Evolutionary conservation across 371 early-diverging fungal genomes (phyloP), one percentile per base, ranked within the genome.

Genomic region (Saksenaea vasiformis): DNA sequence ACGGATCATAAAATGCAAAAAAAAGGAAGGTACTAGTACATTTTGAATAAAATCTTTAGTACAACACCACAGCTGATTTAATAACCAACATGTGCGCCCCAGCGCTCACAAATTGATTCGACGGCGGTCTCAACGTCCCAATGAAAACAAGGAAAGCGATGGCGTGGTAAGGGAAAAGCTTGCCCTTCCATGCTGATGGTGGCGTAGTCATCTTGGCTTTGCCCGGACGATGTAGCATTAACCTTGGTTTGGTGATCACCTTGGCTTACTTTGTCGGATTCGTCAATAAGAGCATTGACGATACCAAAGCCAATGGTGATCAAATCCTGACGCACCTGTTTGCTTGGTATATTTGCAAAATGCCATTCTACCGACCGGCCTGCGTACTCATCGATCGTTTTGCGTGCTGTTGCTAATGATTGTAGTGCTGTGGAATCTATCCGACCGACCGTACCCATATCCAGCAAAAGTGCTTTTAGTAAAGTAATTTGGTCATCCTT

Each of bases 371-470:
- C 66, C 14, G 61, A n/a, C 26, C 66, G 69, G 1, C 64, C 69
- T 11, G 73, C 63, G 36, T 69, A 66, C 1, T 76, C 73, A 5
- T 77, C 74, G 0, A 82, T 73, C 44, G 73, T 70, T 1, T 77
- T 76, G 5, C 82, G 79, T 9, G 72, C 64, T 39, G 71, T 78
- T 14, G 71, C 61, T 9, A 92, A 80, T 26, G 84, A 79, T 71
- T 92, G 91, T 31, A 90, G 59, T 39, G 90, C 93, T 2, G 93
- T 88, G 10, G 88, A 76, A 64, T 94, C 94, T 37, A 93, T 78
- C 34, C 77, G 69, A 47, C 84, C 87, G 28, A 92, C 91, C 1
- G 86, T 84, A 0, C 87, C 71, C 62, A 91, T 85, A 67, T 92
- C 93, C 34, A 94, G 77, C 19, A 94, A 73, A 31, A 94, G 61